Conservation (phyloP, 768 basidiomycete genomes). For the Gloeophyllum trabeum region DNA sequence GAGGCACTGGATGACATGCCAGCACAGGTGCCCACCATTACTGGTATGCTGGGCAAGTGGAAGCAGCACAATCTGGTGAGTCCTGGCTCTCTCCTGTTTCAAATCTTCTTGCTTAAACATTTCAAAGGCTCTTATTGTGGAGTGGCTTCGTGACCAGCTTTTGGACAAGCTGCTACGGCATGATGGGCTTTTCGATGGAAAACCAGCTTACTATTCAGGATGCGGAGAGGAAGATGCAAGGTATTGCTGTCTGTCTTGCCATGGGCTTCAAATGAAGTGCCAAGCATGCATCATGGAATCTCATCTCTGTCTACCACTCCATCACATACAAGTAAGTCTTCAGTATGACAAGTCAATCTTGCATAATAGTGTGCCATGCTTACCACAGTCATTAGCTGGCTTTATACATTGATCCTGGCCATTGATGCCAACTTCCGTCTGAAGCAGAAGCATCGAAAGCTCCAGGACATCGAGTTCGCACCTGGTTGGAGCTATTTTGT, state of each 20-base stretch:
- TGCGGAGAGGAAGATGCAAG: neutral
- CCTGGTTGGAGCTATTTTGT: slow-evolving; percentile 11
- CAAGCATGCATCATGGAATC: neutral
- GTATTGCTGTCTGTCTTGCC: neutral
- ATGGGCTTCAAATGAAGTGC: neutral
- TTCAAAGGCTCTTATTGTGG: neutral
- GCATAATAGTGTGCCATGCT: neutral
- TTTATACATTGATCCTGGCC: slow-evolving; percentile 16
- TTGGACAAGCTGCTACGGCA: neutral
- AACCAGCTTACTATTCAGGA: neutral
- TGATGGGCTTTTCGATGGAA: neutral
- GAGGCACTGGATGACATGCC: too few species aligned
- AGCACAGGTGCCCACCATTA: too few species aligned
- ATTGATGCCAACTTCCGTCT: slow-evolving; percentile 23
- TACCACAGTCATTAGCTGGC: slow-evolving; percentile 9
- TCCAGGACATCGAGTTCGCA: slow-evolving; percentile 2
- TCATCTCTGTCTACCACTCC: neutral
- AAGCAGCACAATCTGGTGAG: too few species aligned
- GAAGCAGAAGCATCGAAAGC: slow-evolving; percentile 12
- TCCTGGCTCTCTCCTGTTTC: neutral
- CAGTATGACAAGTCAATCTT: neutral
- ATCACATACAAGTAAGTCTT: neutral
- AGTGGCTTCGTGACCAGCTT: neutral
- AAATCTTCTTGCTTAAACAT: neutral
- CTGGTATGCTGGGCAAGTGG: too few species aligned